These are phyloP conservation scores for Eucalyptus erythrocorys DNA, from an alignment of 345 rosid genomes.

Conservation along the genomic window DNA sequence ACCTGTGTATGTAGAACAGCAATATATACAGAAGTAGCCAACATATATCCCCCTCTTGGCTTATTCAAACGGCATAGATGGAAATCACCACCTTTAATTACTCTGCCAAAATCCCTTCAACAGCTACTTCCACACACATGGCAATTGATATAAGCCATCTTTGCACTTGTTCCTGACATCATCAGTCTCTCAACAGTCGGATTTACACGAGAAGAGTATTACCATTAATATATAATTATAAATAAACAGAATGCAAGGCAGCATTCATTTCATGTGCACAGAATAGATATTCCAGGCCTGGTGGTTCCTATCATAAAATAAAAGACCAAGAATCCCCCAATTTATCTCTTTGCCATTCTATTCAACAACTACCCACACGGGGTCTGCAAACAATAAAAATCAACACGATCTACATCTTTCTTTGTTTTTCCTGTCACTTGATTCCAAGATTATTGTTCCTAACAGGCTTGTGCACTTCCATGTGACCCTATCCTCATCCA, in stretches of 20 bases:
- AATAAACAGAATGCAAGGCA: not conserved
- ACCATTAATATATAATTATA: not conserved
- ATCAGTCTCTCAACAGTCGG: not conserved
- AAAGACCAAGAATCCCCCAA: not conserved
- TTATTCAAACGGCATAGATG: not conserved
- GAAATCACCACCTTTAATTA: not conserved
- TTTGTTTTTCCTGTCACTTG: not conserved
- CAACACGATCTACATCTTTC: not conserved
- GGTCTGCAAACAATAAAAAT: not conserved
- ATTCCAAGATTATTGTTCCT: not conserved
- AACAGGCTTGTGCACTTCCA: not conserved
- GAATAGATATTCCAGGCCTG: not conserved
- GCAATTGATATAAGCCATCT: not conserved
- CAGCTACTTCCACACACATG: not conserved
- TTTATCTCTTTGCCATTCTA: not conserved
- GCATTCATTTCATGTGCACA: not conserved
- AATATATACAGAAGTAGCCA: not conserved
- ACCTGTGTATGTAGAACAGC: not conserved
- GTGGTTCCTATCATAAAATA: not conserved
- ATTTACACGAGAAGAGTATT: not conserved
- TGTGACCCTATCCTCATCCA: not conserved
- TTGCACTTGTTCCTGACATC: not conserved
- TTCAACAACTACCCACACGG: not conserved
- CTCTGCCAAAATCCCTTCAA: not conserved
- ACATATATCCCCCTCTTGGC: not conserved